Evolutionary conservation across 345 rosid species (phyloP).

Genomic region (Hypericum perforatum): DNA sequence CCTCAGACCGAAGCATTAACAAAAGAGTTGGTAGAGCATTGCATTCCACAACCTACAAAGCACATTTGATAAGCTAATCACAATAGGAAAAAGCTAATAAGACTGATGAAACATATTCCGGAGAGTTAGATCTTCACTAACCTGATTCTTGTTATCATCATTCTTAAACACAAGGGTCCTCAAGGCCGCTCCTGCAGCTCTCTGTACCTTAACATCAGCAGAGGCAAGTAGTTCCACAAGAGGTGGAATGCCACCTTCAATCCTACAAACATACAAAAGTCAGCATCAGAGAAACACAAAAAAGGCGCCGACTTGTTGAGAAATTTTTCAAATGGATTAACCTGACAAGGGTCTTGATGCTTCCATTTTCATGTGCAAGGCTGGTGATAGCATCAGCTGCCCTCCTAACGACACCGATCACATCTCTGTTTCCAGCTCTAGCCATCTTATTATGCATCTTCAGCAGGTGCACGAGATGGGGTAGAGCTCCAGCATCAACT

Average conservation of each 20-base stretch:
- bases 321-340: constrained; percentile 25
- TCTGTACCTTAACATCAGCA: constrained; percentile 81
- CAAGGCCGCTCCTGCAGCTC: constrained; percentile 98
- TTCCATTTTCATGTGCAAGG: constrained; percentile 97
- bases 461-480: constrained; percentile 72
- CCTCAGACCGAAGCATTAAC: constrained; percentile 57
- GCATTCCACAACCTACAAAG: constrained; percentile 56
- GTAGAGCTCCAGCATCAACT: constrained; percentile 84
- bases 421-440: constrained; percentile 55
- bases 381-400: constrained; percentile 98
- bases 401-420: constrained; percentile 81
- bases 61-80: constrained; percentile 4
- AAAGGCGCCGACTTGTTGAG: too few species aligned
- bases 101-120: neutral
- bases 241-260: constrained; percentile 73
- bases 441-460: constrained; percentile 45
- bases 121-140: constrained; percentile 7
- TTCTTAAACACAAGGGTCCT: constrained; percentile 96
- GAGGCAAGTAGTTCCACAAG: constrained; percentile 89
- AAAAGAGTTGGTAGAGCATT: constrained; percentile 58
- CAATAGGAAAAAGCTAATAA: neutral
- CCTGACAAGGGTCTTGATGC: constrained; percentile 94
- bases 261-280: neutral
- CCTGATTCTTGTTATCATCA: constrained; percentile 91
- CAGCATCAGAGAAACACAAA: too few species aligned